Percentiles rank a stretch among this genome's conserved stretches.
Conservation (phyloP, 768 basidiomycete species). For the Lactarius tabidus region DNA sequence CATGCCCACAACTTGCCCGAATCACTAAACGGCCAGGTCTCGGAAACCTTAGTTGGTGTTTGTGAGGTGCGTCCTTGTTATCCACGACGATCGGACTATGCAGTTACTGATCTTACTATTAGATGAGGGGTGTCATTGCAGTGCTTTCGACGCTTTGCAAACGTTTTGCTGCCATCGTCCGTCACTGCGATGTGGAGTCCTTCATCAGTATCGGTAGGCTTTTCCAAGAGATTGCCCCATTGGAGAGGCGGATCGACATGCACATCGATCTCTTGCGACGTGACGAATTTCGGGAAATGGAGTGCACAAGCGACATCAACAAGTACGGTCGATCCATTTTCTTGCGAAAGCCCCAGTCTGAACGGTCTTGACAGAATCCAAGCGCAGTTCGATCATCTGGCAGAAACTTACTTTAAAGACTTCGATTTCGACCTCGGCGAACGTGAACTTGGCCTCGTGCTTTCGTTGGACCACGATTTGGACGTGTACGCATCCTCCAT, state of each 20-base stretch:
- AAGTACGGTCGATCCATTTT: conserved; percentile 51
- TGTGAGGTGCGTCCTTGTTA: conserved; percentile 64
- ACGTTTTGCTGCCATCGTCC: conserved; percentile 82
- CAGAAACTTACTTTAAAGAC: conserved; percentile 78
- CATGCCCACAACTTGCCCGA: conserved; percentile 83
- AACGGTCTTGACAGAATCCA: conserved; percentile 57
- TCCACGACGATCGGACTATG: neutral
- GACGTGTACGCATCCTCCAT: conserved; percentile 93
- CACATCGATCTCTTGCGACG: conserved; percentile 80
- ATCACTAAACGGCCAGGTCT: conserved; percentile 73
- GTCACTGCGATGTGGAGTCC: conserved; percentile 74
- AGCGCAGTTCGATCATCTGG: conserved; percentile 89
- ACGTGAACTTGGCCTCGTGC: conserved; percentile 77
- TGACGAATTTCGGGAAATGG: conserved; percentile 91
- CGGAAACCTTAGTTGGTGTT: conserved; percentile 86
- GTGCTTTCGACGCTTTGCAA: conserved; percentile 80
- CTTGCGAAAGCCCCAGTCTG: neutral
- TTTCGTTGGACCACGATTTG: conserved; percentile 84
- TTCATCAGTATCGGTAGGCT: conserved; percentile 85
- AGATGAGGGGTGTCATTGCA: conserved; percentile 84
- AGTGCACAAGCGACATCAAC: conserved; percentile 85
- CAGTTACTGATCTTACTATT: conserved; percentile 5
- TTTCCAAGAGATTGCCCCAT: conserved; percentile 75
- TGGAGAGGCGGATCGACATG: conserved; percentile 91
- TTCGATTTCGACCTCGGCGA: conserved; percentile 89